Conservation (phyloP, 495 filamentous ascomycete species). For the Penicillium simplicissimum region DNA sequence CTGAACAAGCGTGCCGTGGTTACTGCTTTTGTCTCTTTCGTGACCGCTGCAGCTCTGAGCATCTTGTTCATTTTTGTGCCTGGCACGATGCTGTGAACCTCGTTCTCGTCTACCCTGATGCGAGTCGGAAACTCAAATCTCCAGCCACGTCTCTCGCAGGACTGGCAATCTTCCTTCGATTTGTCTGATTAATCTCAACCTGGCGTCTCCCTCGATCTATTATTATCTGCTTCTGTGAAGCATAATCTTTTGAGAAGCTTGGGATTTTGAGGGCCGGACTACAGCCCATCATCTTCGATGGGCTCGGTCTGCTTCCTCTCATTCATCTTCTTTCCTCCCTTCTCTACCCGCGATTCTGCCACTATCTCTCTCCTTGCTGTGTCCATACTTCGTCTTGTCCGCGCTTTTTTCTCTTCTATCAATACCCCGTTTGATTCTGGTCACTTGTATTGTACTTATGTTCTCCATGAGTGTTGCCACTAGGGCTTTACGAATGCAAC, state of each 20-base stretch:
- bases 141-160: background rate
- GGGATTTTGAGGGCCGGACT: background rate
- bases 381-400: conserved; percentile 29
- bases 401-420: conserved; percentile 27
- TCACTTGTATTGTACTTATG: conserved; percentile 38
- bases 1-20: conserved; percentile 78
- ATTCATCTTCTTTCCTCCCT: background rate
- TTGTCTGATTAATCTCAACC: conserved; percentile 3
- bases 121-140: background rate
- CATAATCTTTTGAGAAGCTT: conserved; percentile 12
- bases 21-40: conserved; percentile 67
- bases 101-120: background rate
- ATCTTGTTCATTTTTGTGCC: conserved; percentile 91
- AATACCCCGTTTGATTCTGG: conserved; percentile 41
- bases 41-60: conserved; percentile 74
- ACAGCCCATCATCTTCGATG: background rate
- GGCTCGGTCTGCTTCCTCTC: background rate
- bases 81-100: conserved; percentile 73
- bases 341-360: conserved; percentile 13
- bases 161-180: conserved; percentile 3
- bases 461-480: conserved; percentile 31
- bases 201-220: conserved; percentile 7
- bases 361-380: conserved; percentile 22
- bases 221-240: conserved; percentile 24
- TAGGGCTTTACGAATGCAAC: conserved; percentile 28